Conservation (phyloP, 306 rosid species). For the Mimosa bimucronata region DNA sequence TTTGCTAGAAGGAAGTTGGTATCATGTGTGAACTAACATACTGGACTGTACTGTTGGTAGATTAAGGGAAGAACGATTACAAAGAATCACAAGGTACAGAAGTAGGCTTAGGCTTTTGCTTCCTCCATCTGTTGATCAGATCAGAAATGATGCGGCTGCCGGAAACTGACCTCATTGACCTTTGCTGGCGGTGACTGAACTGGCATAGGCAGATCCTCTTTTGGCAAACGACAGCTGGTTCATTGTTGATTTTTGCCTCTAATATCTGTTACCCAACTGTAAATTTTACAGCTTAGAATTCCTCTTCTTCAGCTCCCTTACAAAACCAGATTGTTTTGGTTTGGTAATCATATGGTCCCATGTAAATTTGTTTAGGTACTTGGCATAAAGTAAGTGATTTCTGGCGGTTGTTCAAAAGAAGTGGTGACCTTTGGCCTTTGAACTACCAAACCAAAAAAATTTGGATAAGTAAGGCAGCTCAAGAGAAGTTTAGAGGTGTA, state of each 20-base stretch:
- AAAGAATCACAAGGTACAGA: constrained; percentile 77
- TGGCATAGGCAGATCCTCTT: background rate
- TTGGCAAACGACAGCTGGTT: background rate
- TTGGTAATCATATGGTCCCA: background rate
- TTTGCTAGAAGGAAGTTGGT: background rate
- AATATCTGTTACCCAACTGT: background rate
- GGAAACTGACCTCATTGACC: constrained; percentile 54
- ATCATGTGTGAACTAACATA: constrained; percentile 13
- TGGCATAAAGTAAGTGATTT: background rate
- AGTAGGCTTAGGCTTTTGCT: constrained; percentile 87
- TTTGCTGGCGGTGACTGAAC: background rate
- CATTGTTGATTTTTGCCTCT: background rate
- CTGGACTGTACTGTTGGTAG: constrained; percentile 47
- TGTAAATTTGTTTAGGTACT: background rate
- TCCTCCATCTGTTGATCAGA: constrained; percentile 70
- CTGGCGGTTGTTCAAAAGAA: background rate
- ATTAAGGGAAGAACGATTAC: constrained; percentile 70
- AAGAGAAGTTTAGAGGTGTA: background rate
- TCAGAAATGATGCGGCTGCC: constrained; percentile 65
- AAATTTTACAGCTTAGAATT: background rate
- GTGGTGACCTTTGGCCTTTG: background rate
- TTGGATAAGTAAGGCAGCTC: background rate
- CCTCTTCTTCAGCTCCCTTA: background rate
- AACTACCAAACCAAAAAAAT: background rate
- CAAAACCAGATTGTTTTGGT: background rate